Conservation (phyloP, 129 eudicot species). For the Logfia minima region DNA sequence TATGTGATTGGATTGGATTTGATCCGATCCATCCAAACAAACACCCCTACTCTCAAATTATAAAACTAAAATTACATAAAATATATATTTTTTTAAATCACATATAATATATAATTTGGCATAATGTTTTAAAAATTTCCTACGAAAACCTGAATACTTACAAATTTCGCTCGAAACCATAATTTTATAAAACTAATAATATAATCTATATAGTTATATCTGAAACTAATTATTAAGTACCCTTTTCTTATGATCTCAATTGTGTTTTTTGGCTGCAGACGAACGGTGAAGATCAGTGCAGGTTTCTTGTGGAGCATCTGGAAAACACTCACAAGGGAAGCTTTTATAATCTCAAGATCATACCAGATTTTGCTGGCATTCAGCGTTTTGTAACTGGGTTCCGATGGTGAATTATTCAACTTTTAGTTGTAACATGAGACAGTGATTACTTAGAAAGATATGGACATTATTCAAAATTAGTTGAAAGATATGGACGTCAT, state of each 20-base stretch:
- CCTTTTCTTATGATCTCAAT: not conserved
- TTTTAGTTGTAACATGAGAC: constrained; percentile 2
- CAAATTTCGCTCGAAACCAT: no score
- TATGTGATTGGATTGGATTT: no score
- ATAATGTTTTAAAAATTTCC: no score
- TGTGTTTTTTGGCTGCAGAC: constrained; percentile 56
- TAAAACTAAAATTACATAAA: not conserved
- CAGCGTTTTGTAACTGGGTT: constrained; percentile 77
- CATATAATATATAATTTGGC: no score
- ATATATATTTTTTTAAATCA: no score
- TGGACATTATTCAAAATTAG: not conserved
- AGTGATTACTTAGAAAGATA: not conserved
- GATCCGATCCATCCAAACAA: no score
- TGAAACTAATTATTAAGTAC: not conserved
- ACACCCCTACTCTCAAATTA: no score
- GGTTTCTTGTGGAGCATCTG: constrained; percentile 56
- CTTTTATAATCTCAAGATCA: constrained; percentile 43
- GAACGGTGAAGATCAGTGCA: constrained; percentile 85
- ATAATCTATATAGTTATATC: not conserved
- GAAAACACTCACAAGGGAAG: constrained; percentile 39
- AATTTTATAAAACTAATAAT: not conserved
- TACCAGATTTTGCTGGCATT: constrained; percentile 78
- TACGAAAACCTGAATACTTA: no score
- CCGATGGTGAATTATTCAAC: constrained; percentile 29
- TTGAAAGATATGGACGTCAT: not conserved